A percentile compares a stretch with the other conserved stretches of the same genome.
Conservation (phyloP, 176 grass and related monocot genomes). For the Carex kokanica region DNA sequence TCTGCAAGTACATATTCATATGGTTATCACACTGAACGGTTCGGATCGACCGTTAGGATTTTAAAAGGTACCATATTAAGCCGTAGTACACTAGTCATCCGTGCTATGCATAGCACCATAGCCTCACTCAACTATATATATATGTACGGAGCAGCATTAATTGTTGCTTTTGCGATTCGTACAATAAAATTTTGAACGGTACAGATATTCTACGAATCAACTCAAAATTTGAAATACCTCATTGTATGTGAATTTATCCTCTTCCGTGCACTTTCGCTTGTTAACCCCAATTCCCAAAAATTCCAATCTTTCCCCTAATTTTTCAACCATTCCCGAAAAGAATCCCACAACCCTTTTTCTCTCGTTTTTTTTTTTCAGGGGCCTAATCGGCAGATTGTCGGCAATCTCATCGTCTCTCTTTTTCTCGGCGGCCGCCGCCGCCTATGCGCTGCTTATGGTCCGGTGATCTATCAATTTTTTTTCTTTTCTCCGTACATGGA, state of each 20-base stretch:
- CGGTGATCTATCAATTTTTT: constrained; percentile 1
- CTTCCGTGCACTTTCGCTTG: constrained; percentile 22
- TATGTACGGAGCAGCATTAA: too few relatives aligned
- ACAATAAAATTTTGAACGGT: too few relatives aligned
- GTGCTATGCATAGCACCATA: too few relatives aligned
- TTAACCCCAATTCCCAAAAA: constrained; percentile 17
- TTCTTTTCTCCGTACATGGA: background rate
- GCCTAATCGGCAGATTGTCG: background rate
- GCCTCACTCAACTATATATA: too few relatives aligned
- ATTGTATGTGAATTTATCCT: background rate
- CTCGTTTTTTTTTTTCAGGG: constrained; percentile 11
- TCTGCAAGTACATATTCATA: too few relatives aligned
- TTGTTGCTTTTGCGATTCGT: too few relatives aligned
- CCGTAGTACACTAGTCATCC: too few relatives aligned
- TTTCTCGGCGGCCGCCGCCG: background rate
- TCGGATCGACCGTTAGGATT: too few relatives aligned
- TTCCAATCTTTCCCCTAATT: constrained; percentile 20
- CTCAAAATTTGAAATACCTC: too few relatives aligned
- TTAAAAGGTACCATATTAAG: too few relatives aligned
- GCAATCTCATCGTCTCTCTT: background rate
- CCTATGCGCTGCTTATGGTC: background rate
- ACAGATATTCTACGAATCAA: too few relatives aligned
- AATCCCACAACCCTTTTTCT: constrained; percentile 19
- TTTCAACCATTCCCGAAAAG: background rate
- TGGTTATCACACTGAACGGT: too few relatives aligned